These are phyloP conservation scores for Trametes sanguinea DNA, from an alignment of 768 basidiomycete genomes.

Conservation along the genomic window DNA sequence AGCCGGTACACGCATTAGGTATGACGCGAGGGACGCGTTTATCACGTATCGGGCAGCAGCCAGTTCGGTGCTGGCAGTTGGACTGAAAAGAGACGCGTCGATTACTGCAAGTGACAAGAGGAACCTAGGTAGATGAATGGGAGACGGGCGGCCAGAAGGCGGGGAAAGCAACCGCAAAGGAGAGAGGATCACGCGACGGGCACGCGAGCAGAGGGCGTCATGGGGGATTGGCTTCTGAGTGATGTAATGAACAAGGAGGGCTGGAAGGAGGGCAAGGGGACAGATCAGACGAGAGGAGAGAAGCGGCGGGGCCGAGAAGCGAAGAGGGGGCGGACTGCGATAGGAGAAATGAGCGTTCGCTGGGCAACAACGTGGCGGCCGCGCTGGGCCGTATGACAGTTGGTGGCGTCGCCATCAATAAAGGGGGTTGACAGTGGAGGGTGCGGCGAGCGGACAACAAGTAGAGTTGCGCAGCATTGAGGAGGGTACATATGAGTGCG, in stretches of 20 bases:
- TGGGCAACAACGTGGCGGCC: slow-evolving; percentile 8
- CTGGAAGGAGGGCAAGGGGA: not conserved
- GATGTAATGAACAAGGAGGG: slow-evolving; percentile 16
- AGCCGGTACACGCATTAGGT: not conserved
- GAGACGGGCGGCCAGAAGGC: too few relatives aligned
- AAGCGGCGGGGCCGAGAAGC: slow-evolving; percentile 14
- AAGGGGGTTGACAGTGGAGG: not conserved
- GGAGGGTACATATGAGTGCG: not conserved
- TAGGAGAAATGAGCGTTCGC: slow-evolving; percentile 5
- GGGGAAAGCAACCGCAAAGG: not conserved
- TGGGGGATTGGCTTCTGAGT: slow-evolving; percentile 7
- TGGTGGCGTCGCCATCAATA: slow-evolving; percentile 16
- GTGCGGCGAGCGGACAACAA: not conserved
- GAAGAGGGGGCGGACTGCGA: slow-evolving; percentile 8
- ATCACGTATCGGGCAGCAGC: not conserved
- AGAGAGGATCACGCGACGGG: slow-evolving; percentile 16
- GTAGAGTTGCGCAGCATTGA: not conserved
- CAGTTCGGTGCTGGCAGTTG: too few relatives aligned
- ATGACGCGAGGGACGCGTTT: not conserved
- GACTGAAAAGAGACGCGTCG: not conserved
- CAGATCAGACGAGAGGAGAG: slow-evolving; percentile 5
- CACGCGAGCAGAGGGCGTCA: slow-evolving; percentile 21
- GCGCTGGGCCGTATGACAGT: slow-evolving; percentile 7
- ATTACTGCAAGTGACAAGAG: too few relatives aligned
- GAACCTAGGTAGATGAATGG: too few relatives aligned